Evolutionary conservation across 108 stramenopile genomes (phyloP), one percentile per base, ranked within the genome.

Genomic region (Aurantiochytrium sp.): DNA sequence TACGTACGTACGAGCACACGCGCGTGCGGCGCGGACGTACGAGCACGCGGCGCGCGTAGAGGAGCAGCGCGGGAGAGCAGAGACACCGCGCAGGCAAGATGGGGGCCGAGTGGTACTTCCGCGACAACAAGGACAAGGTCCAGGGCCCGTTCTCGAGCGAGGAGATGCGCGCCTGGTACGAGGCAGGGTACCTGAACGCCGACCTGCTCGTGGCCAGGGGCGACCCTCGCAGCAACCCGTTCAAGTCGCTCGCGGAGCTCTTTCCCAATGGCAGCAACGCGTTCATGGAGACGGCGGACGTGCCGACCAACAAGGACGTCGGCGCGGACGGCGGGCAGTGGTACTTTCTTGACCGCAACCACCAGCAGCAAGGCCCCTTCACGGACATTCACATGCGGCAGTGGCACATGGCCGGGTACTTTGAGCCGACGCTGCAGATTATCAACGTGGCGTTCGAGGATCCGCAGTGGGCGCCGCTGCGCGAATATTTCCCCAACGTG

Each of bases 101-200:
- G 59, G 12, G n/a, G 12, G 39, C 24, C 19, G 21, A 81, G 3
- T 81, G 73, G 73, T 81, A 81, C 73, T 81, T 81, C 32, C 73
- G 73, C 39, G 73, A 81, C 73, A 81, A 81, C 12, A 24, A 41
- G 6, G 39, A 48, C 73, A 81, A 81, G 73, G 45, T 81, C 21
- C 73, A 81, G 45, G 73, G 73, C 42, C 73, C 73, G 10, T 81
- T 81, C 24, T 12, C 21, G 19, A 81, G 24, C 45, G 73, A 81
- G n/a, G 73, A 81, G 24, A 81, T 81, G 73, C 73, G 73, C 2
- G 73, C 73, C 19, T 81, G 73, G 73, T 81, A 81, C 73, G 73
- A 81, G 45, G 73, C 73, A 15, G 73, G 73, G 73, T 81, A 48
- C 2, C 39, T 81, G 45, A 48, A 41, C 17, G 73, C 73, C 21